Base-by-base conservation (phyloP, 106 monocot species). In the Apostasia shenzhenica region DNA sequence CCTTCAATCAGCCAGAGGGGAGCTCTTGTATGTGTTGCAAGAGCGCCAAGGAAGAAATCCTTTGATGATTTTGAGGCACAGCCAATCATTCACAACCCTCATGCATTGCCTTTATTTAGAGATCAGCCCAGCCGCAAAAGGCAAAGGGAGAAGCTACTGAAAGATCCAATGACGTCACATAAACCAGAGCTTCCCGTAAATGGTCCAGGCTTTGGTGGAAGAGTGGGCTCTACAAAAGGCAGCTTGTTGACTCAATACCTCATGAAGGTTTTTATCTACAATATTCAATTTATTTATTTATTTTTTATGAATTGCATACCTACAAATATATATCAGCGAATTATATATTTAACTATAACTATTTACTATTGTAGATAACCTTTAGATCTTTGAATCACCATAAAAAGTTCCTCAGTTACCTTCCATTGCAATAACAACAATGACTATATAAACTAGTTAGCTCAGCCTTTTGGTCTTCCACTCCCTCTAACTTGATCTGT, bases 171-270 rank as follows among this genome's bases (percentile, higher is more conserved):
- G 37, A 93, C 82, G 67, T 90, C 99, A 2, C 93, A 93, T 63
- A 99, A 93, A 76, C 99, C 99, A 14, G 99, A 99, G 42, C 47
- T 87, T 41, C 99, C 99, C 12, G 77, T 93, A 8, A 85, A 66
- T 14, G 99, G 99, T 72, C 99, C 99, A 70, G 93, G 99, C 0
- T 81, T 81, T 72, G 93, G 99, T 63, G 99, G 99, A 73, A 90
- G 93, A 80, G 87, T 99, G 54, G 99, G 99, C 71, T 69, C 85
- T 9, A 99, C 99, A 0, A 99, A 99, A 70, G 99, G 99, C 70
- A 93, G 93, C 66, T 81, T 99, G 56, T 60, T 99, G 71, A 99
- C 99, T 0, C 99, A 93, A 60, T 99, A 99, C 57, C 95, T 95
- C 59, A 26, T 95, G 68, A 95, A 95, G 94, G 94, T 95, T 76